These are phyloP conservation scores for Xylaria sp. DNA, from an alignment of 2,329 filamentous ascomycete genomes.

Conservation along the genomic window DNA sequence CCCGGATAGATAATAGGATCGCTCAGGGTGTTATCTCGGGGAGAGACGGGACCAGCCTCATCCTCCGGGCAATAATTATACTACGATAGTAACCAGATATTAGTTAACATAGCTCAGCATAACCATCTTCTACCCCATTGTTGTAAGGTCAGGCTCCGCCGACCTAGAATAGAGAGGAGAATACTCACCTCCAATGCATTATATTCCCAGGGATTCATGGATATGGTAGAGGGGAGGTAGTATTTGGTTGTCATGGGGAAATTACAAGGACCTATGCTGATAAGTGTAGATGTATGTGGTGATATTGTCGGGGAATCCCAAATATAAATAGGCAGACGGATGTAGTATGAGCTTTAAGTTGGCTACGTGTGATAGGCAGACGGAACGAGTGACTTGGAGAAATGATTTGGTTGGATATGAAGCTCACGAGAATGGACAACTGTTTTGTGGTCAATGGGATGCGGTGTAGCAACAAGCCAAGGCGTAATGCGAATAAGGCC, in stretches of 20 bases:
- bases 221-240: neutral
- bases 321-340: slow-evolving; percentile 6
- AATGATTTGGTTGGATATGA: slow-evolving; percentile 2
- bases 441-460: neutral
- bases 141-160: neutral
- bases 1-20: slow-evolving; percentile 66
- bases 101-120: neutral
- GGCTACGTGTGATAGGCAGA: slow-evolving; percentile 3
- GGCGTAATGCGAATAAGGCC: neutral
- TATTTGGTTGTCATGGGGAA: slow-evolving; percentile 17
- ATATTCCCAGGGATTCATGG: slow-evolving; percentile 38
- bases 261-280: neutral
- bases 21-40: slow-evolving; percentile 33
- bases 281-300: neutral
- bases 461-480: slow-evolving; percentile 2
- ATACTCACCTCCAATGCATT: slow-evolving; percentile 35
- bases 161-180: neutral
- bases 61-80: slow-evolving; percentile 28
- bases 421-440: neutral
- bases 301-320: neutral
- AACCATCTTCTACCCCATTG: neutral
- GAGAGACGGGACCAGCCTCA: neutral
- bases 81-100: slow-evolving; percentile 23
- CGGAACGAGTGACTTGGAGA: neutral
- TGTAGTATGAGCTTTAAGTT: neutral